Conservation (phyloP, 371 early-diverging fungal genomes). For the Capillidium heterosporum region DNA sequence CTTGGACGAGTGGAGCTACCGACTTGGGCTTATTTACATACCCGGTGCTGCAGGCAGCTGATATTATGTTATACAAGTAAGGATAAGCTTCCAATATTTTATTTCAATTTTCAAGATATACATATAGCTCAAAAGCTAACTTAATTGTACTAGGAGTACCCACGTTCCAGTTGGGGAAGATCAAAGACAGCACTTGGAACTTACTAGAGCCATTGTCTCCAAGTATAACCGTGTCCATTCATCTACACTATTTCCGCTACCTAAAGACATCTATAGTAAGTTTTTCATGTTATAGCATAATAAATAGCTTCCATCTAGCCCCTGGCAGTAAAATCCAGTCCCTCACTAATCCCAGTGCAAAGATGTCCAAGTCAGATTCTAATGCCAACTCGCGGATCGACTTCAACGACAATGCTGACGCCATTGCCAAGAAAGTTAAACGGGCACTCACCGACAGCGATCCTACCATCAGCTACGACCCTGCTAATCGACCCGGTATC, state of each 20-base stretch:
- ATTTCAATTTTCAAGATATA: too few relatives aligned
- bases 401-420: slow-evolving; percentile 45
- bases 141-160: slow-evolving; percentile 32
- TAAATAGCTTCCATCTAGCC: neutral
- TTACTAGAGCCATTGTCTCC: slow-evolving; percentile 54
- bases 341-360: slow-evolving; percentile 45
- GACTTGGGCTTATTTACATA: slow-evolving; percentile 75
- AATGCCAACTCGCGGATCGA: slow-evolving; percentile 52
- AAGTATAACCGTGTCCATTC: slow-evolving; percentile 54
- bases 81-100: neutral
- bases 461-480: slow-evolving; percentile 51
- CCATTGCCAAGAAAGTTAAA: slow-evolving; percentile 46
- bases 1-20: slow-evolving; percentile 18
- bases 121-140: neutral
- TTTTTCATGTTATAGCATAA: neutral
- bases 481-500: slow-evolving; percentile 56
- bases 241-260: slow-evolving; percentile 38
- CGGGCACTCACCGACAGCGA: slow-evolving; percentile 57
- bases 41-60: slow-evolving; percentile 89
- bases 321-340: slow-evolving; percentile 18
- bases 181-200: slow-evolving; percentile 79
- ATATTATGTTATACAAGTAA: slow-evolving; percentile 70
- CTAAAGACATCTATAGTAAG: slow-evolving; percentile 42
- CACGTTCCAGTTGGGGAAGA: slow-evolving; percentile 91
- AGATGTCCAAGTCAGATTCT: slow-evolving; percentile 88